Evolutionary conservation across 1,284 basidiomycete species (phyloP).

Genomic region (Ceratobasidium sp.): DNA sequence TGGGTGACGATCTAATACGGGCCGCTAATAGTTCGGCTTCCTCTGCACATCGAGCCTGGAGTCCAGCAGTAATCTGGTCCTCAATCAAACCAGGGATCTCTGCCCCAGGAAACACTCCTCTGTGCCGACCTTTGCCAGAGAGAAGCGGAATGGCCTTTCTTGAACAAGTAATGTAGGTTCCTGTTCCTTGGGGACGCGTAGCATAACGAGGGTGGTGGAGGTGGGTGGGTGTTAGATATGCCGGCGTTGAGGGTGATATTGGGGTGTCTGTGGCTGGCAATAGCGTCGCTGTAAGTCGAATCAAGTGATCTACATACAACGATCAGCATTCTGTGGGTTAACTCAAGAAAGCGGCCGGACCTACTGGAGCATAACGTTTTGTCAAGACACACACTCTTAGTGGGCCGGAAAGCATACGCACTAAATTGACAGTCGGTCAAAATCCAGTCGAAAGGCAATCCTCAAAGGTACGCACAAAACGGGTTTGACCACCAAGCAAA

Average conservation of each 20-base stretch:
- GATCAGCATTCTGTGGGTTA: neutral
- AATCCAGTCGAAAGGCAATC: neutral
- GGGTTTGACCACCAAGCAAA: slow-evolving; percentile 42
- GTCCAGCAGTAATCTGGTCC: slow-evolving; percentile 29
- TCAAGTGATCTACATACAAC: slow-evolving; percentile 22
- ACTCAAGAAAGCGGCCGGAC: neutral
- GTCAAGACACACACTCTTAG: slow-evolving; percentile 28
- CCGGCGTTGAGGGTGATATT: slow-evolving; percentile 30
- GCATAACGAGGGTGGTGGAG: slow-evolving; percentile 42
- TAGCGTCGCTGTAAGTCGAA: slow-evolving; percentile 36
- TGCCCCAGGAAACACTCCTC: slow-evolving; percentile 26
- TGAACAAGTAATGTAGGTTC: slow-evolving; percentile 31
- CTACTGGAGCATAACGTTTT: slow-evolving; percentile 36
- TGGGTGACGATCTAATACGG: slow-evolving; percentile 14
- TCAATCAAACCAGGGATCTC: slow-evolving; percentile 26
- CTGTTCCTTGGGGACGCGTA: slow-evolving; percentile 7
- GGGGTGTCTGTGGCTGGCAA: neutral
- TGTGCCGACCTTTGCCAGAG: slow-evolving; percentile 34
- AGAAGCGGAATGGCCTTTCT: slow-evolving; percentile 28
- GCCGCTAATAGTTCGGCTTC: slow-evolving; percentile 35
- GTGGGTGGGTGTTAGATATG: slow-evolving; percentile 32
- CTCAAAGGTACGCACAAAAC: slow-evolving; percentile 29
- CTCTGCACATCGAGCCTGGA: slow-evolving; percentile 35
- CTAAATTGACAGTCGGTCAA: slow-evolving; percentile 12
- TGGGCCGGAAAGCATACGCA: slow-evolving; percentile 40